Percentiles rank a stretch among this genome's conserved stretches.
Conservation (phyloP, 345 rosid genomes). For the Anacardium occidentale region DNA sequence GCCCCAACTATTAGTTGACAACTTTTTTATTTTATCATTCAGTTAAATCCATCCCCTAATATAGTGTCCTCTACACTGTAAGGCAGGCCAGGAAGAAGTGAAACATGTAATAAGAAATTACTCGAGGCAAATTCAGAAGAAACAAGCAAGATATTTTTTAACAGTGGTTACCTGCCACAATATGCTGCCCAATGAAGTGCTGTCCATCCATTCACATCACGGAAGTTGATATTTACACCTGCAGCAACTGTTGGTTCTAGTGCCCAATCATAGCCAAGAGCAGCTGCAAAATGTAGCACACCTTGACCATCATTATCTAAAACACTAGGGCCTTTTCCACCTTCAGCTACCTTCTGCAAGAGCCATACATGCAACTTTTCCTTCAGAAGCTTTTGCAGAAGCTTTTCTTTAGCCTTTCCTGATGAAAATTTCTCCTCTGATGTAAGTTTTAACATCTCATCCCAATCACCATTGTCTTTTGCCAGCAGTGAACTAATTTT, state of each 20-base stretch:
- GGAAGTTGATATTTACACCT: constrained; percentile 87
- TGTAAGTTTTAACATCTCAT: constrained; percentile 45
- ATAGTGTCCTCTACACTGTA: background rate
- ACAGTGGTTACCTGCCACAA: constrained; percentile 69
- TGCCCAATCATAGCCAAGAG: constrained; percentile 97
- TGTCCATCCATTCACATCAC: constrained; percentile 94
- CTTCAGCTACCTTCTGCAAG: constrained; percentile 73
- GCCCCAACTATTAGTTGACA: too few relatives aligned
- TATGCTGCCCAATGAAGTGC: constrained; percentile 99
- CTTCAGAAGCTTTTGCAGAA: constrained; percentile 46
- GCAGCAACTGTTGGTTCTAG: constrained; percentile 70
- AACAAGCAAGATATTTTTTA: constrained; percentile 15
- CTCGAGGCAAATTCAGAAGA: background rate
- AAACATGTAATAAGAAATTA: background rate
- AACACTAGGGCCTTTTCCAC: constrained; percentile 85
- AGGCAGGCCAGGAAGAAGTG: constrained; percentile 8
- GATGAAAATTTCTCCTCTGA: constrained; percentile 35
- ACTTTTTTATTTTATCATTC: too few relatives aligned
- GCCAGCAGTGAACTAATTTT: constrained; percentile 63
- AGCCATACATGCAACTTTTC: constrained; percentile 82
- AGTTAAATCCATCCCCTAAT: background rate
- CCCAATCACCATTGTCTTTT: constrained; percentile 58
- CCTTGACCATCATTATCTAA: constrained; percentile 91
- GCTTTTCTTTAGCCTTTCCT: constrained; percentile 40
- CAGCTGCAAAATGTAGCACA: constrained; percentile 90